Evolutionary conservation across 148 eudicot species (phyloP).

Genomic region (Talinum fruticosum): DNA sequence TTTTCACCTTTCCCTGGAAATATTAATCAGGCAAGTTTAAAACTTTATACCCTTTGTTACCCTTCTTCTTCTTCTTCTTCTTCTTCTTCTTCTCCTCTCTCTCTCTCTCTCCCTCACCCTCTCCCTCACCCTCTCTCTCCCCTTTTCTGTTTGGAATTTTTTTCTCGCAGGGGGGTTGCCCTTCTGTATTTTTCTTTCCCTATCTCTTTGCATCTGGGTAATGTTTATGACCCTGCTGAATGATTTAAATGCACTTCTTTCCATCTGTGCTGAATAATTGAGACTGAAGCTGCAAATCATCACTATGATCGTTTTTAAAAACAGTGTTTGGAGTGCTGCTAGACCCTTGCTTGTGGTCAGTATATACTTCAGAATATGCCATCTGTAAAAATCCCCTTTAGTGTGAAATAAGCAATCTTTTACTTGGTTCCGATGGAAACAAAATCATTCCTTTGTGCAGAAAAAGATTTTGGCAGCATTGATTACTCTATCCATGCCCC

Average conservation of each 20-base stretch:
- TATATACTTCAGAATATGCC: no score
- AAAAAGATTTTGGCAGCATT: neutral
- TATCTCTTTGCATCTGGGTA: neutral
- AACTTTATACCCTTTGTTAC: neutral
- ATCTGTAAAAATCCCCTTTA: neutral
- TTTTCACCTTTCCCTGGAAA: conserved; percentile 98
- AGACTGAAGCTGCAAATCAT: neutral
- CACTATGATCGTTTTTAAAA: neutral
- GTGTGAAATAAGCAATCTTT: neutral
- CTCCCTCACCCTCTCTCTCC: neutral
- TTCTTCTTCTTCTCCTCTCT: no score
- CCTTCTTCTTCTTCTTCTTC: neutral
- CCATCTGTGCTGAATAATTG: neutral
- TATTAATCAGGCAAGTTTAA: conserved; percentile 72
- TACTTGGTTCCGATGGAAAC: neutral
- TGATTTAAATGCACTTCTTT: neutral
- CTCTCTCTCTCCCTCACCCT: neutral
- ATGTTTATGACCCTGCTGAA: neutral
- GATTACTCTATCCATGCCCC: neutral
- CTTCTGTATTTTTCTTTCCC: neutral
- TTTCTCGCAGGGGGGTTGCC: neutral
- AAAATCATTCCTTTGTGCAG: neutral
- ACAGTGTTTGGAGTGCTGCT: neutral
- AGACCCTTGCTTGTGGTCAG: neutral
- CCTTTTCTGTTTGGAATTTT: neutral